These are phyloP conservation scores for Penicillium lagena DNA, from an alignment of 495 filamentous ascomycete genomes.

Conservation along the genomic window DNA sequence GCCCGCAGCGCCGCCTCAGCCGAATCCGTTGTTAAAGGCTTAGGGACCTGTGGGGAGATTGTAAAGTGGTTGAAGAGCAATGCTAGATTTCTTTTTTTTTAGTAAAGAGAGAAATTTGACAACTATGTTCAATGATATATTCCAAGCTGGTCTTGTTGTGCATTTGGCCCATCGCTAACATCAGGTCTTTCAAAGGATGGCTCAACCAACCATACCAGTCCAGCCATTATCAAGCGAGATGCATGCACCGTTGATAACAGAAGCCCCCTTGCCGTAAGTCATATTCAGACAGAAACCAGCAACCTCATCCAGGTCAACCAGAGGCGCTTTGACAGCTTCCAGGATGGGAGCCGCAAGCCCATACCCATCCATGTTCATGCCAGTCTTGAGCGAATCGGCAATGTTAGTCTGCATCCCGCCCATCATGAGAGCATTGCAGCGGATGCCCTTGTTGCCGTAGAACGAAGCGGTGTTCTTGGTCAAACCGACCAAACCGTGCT, in stretches of 20 bases:
- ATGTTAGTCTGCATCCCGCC: slow-evolving; percentile 56
- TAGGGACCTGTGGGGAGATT: too few relatives aligned
- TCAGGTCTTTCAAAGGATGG: not conserved
- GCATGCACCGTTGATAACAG: slow-evolving; percentile 26
- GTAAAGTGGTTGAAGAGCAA: too few relatives aligned
- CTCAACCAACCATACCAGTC: slow-evolving; percentile 19
- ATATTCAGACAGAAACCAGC: slow-evolving; percentile 24
- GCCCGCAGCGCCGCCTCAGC: slow-evolving; percentile 9
- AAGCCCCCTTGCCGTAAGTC: slow-evolving; percentile 19
- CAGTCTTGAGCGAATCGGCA: slow-evolving; percentile 36
- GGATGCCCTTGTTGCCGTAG: slow-evolving; percentile 52
- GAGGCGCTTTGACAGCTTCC: slow-evolving; percentile 14
- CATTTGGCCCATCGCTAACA: too few relatives aligned
- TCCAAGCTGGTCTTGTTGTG: too few relatives aligned
- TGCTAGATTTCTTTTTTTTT: not conserved
- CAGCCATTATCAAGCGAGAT: slow-evolving; percentile 29
- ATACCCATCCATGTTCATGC: slow-evolving; percentile 39
- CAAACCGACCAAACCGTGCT: slow-evolving; percentile 43
- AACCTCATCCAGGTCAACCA: slow-evolving; percentile 32
- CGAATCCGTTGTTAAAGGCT: slow-evolving; percentile 3
- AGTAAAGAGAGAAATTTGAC: not conserved
- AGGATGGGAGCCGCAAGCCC: slow-evolving; percentile 24
- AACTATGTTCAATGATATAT: too few relatives aligned
- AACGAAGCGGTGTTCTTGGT: slow-evolving; percentile 58
- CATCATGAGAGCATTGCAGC: slow-evolving; percentile 47